Conservation (phyloP, 2,329 filamentous ascomycete species). For the Colletotrichum lindemuthianum region DNA sequence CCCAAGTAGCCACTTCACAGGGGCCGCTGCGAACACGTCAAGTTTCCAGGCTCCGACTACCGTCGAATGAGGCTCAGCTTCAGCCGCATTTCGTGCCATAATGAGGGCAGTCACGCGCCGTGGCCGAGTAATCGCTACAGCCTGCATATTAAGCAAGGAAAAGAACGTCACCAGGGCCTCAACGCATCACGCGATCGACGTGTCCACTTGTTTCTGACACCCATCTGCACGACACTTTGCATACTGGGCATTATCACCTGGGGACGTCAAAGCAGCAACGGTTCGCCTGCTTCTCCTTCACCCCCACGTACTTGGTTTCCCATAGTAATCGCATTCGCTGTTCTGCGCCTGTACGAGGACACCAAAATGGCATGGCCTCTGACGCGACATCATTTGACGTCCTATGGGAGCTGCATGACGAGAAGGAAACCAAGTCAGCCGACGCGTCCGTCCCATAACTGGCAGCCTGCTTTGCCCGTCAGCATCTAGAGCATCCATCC, state of each 20-base stretch:
- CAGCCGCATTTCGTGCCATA: background rate
- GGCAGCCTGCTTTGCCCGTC: background rate
- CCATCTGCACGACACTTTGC: too few relatives aligned
- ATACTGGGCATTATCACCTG: conserved; percentile 6
- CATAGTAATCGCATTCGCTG: background rate
- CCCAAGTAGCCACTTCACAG: too few relatives aligned
- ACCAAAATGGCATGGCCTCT: conserved; percentile 7
- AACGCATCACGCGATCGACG: too few relatives aligned
- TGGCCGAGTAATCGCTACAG: too few relatives aligned
- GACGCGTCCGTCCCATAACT: too few relatives aligned
- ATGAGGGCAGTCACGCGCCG: too few relatives aligned
- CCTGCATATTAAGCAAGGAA: too few relatives aligned
- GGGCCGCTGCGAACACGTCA: too few relatives aligned
- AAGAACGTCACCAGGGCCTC: too few relatives aligned
- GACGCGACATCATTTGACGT: background rate
- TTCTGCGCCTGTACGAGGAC: background rate
- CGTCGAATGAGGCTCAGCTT: conserved; percentile 10
- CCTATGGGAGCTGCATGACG: conserved; percentile 25
- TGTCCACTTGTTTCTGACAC: too few relatives aligned
- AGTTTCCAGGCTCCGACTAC: too few relatives aligned
- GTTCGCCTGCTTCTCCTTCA: background rate
- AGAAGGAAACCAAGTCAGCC: background rate
- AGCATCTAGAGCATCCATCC: background rate
- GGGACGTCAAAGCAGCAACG: conserved; percentile 12
- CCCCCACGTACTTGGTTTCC: too few relatives aligned